Base-by-base conservation (phyloP, 768 basidiomycete genomes). In the Hysterangium stoloniferum region DNA sequence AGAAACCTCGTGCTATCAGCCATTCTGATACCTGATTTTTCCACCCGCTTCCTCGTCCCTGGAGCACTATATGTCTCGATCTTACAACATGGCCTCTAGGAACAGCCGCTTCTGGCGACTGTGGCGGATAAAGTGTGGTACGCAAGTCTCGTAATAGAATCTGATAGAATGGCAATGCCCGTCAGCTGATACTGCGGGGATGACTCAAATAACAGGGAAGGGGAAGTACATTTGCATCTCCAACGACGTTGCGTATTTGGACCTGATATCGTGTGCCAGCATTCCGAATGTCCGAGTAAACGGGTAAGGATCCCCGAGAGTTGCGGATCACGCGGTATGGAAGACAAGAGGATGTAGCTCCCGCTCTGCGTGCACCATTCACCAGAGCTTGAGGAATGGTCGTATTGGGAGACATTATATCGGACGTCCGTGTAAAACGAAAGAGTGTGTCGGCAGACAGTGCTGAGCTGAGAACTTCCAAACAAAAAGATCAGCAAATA, bases 231-330 rank as follows among this genome's bases (percentile, higher is more conserved):
- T 71, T 64, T 53, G 68, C 59, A 54, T 77, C 72, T 17, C 86
- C 87, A 52, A 86, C 73, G 7, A 90, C 69, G 64, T 87, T 84
- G 46, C 80, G 76, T 52, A 90, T 71, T 38, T 75, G 71, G 37
- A 83, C 64, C 31, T 76, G 67, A 54, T 78, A 68, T 49, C 78
- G 76, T 4, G 79, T 75, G 52, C 82, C 76, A 27, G 66, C 77
- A 62, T 83, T 86, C 55, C 82, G 79, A 38, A 85, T 61, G 62
- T 88, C 83, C 25, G 82, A 76, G 63, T 87, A 87, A 22, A 90
- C 83, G 37, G 86, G 86, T 27, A 89, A 71, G 42, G 76, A 75
- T 28, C 84, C 82, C 44, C 72, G 72, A 41, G 75, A 63, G 64
- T 85, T 88, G 54, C 86, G 77, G 19, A 77, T 74, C 38, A 90